These are phyloP conservation scores for Xylaria telfairii DNA, from an alignment of 495 filamentous ascomycete genomes.

Conservation along the genomic window DNA sequence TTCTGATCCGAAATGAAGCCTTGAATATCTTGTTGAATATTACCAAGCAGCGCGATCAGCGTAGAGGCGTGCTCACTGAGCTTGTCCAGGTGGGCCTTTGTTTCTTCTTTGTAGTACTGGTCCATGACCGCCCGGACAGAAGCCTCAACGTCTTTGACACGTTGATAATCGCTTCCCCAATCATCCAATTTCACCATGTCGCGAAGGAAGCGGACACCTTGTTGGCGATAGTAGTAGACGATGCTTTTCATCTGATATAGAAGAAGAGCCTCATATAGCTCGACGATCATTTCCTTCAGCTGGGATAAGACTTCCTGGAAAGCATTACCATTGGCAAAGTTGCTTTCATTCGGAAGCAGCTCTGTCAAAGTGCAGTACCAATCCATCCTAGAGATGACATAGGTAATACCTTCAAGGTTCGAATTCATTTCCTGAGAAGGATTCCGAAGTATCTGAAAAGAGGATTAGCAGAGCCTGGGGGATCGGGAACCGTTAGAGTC, in stretches of 20 bases:
- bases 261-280: conserved; percentile 41
- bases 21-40: neutral
- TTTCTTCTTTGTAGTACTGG: conserved; percentile 9
- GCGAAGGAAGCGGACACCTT: conserved; percentile 5
- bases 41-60: neutral
- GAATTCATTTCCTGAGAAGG: neutral
- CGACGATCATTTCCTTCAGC: conserved; percentile 29
- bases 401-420: neutral
- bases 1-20: neutral
- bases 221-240: conserved; percentile 41
- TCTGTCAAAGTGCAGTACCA: conserved; percentile 43
- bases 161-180: neutral
- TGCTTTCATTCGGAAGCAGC: conserved; percentile 32
- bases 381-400: conserved; percentile 42
- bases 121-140: neutral
- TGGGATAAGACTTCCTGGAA: conserved; percentile 17
- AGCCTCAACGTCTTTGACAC: neutral
- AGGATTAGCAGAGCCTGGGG: neutral
- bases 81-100: neutral
- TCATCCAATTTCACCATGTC: neutral
- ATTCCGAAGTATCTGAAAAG: conserved; percentile 2
- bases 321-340: conserved; percentile 6
- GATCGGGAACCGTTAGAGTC: neutral
- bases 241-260: conserved; percentile 46
- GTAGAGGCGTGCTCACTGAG: neutral